These are phyloP conservation scores for Malbranchea zuffiana DNA, from an alignment of 2,329 filamentous ascomycete species.

Conservation along the genomic window DNA sequence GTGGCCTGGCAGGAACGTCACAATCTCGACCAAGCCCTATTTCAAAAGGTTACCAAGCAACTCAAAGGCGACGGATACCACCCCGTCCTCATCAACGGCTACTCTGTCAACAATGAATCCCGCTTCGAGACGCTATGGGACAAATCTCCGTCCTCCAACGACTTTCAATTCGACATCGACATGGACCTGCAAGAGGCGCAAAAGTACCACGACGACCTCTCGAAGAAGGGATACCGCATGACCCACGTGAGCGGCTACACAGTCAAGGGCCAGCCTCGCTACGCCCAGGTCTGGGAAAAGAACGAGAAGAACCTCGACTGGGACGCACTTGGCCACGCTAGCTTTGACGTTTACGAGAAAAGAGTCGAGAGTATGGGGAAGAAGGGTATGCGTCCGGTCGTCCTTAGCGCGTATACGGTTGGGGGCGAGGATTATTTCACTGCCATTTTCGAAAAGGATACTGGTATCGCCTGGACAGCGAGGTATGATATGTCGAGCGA, in stretches of 20 bases:
- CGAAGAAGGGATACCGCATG: slow-evolving; percentile 9
- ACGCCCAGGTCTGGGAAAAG: slow-evolving; percentile 13
- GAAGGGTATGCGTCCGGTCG: slow-evolving; percentile 5
- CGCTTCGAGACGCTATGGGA: slow-evolving; percentile 10
- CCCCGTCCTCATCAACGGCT: slow-evolving; percentile 11
- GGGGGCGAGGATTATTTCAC: slow-evolving; percentile 10
- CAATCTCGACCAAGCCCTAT: slow-evolving; percentile 6
- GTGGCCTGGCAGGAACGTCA: slow-evolving; percentile 7
- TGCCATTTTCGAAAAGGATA: slow-evolving; percentile 11
- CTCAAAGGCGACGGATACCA: slow-evolving; percentile 11
- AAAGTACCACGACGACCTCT: slow-evolving; percentile 5
- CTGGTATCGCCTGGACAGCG: slow-evolving; percentile 5
- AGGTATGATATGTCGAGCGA: slow-evolving; percentile 7
- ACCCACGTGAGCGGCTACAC: slow-evolving; percentile 13
- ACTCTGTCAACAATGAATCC: slow-evolving; percentile 7
- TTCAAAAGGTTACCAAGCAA: slow-evolving; percentile 5
- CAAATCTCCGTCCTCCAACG: slow-evolving; percentile 3
- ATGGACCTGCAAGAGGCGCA: slow-evolving; percentile 3
- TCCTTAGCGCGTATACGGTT: slow-evolving; percentile 10
- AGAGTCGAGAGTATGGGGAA: neutral
- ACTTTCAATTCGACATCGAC: slow-evolving; percentile 5
- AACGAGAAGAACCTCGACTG: too few relatives aligned
- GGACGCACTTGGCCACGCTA: too few relatives aligned
- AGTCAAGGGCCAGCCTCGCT: slow-evolving; percentile 9
- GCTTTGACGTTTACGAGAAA: too few relatives aligned